A percentile compares a stretch with the other conserved stretches of the same genome.
Conservation (phyloP, 2,329 filamentous ascomycete species). For the Ophiostoma perfectum region DNA sequence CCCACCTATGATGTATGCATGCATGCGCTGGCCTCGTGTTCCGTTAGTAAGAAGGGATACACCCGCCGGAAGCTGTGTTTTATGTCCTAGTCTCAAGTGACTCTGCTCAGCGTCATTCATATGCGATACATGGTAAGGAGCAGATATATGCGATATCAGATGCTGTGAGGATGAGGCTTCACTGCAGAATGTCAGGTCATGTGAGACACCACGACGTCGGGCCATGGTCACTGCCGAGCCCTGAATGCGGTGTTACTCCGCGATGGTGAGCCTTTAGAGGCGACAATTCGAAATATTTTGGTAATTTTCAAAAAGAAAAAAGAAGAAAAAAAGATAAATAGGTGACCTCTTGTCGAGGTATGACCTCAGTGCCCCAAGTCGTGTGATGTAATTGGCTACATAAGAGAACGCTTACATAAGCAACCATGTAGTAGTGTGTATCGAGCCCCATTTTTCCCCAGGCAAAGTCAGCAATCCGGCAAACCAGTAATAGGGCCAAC, state of each 20-base stretch:
- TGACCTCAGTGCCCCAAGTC: background rate
- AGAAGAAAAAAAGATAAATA: background rate
- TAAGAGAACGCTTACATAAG: background rate
- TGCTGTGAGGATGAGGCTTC: background rate
- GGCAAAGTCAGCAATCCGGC: slow-evolving; percentile 2
- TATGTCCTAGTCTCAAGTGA: no score
- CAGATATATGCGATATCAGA: background rate
- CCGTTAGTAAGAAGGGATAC: background rate
- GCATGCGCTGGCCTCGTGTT: slow-evolving; percentile 9
- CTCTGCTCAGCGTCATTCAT: no score
- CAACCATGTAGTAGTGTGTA: background rate
- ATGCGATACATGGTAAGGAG: background rate
- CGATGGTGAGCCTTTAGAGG: no score
- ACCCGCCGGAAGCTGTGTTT: background rate
- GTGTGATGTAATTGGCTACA: background rate
- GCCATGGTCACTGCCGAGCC: background rate
- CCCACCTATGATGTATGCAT: slow-evolving; percentile 6
- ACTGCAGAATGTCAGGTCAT: slow-evolving; percentile 1
- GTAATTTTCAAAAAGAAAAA: background rate
- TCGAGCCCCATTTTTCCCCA: background rate
- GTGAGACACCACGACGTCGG: background rate
- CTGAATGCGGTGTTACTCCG: background rate
- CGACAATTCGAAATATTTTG: background rate
- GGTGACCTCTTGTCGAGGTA: background rate
- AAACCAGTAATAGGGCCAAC: slow-evolving; percentile 4